A percentile compares a stretch with the other conserved stretches of the same genome.
Conservation (phyloP, 2,329 filamentous ascomycete genomes). For the Talaromyces piceae region DNA sequence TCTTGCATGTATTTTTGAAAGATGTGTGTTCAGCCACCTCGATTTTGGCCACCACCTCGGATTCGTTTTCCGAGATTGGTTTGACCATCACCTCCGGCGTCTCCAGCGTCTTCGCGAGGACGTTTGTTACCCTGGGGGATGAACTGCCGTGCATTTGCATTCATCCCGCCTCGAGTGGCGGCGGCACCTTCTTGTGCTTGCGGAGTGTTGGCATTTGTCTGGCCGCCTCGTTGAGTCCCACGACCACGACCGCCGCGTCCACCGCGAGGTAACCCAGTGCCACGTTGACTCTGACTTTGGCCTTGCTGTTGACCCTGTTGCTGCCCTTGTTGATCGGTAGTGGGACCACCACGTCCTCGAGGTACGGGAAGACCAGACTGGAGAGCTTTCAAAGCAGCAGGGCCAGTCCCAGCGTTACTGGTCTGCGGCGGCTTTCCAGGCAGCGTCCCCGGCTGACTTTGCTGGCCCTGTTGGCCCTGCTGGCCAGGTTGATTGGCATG, state of each 20-base stretch:
- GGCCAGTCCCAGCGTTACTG: conserved; percentile 22
- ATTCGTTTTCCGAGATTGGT: conserved; percentile 37
- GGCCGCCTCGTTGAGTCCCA: conserved; percentile 22
- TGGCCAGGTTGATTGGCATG: conserved; percentile 19
- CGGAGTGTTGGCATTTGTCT: conserved; percentile 21
- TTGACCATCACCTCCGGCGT: conserved; percentile 20
- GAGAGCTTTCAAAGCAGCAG: conserved; percentile 36
- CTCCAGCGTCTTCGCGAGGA: conserved; percentile 44
- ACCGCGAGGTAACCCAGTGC: conserved; percentile 21
- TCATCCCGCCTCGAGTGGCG: conserved; percentile 36
- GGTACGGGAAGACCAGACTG: conserved; percentile 41
- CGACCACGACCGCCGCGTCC: conserved; percentile 36
- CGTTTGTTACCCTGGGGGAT: conserved; percentile 52
- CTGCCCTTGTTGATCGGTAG: neutral
- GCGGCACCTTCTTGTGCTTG: conserved; percentile 23
- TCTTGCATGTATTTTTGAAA: neutral
- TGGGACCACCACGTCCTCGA: conserved; percentile 30
- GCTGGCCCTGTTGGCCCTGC: conserved; percentile 6
- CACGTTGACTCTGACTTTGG: conserved; percentile 4
- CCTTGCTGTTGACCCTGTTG: conserved; percentile 6
- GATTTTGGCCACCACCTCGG: conserved; percentile 34
- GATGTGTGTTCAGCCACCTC: conserved; percentile 21
- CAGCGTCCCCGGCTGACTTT: conserved; percentile 19
- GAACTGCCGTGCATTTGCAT: conserved; percentile 46
- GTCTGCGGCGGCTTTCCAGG: conserved; percentile 26